phyloP scores from a whole-genome alignment of 2,329 filamentous ascomycete genomes.

The Metarhizium humberi region DNA sequence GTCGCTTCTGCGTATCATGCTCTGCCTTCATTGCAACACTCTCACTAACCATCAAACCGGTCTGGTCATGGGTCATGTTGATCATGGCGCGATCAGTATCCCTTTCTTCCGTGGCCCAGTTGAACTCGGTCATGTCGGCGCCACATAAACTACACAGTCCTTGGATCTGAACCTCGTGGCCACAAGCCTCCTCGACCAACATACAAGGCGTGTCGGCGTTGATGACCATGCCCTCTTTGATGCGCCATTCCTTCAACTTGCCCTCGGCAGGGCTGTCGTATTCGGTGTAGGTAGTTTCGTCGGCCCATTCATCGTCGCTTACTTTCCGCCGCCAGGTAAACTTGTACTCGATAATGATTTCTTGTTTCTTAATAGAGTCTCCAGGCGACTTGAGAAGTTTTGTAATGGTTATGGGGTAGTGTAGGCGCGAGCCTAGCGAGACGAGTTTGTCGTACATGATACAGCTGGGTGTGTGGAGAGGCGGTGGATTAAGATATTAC shows the following conservation, averaged over 20 bases:
- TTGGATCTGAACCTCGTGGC: conserved; percentile 83
- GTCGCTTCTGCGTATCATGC: conserved; percentile 73
- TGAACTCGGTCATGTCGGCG: conserved; percentile 88
- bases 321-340: conserved; percentile 74
- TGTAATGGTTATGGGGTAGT: conserved; percentile 89
- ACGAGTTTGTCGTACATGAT: conserved; percentile 33
- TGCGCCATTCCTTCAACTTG: conserved; percentile 65
- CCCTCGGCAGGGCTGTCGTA: conserved; percentile 84
- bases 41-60: conserved; percentile 73
- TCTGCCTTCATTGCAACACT: conserved; percentile 74
- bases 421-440: conserved; percentile 53
- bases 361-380: conserved; percentile 66
- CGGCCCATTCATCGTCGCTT: conserved; percentile 51
- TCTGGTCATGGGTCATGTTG: conserved; percentile 91
- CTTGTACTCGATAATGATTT: conserved; percentile 76
- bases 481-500: not conserved
- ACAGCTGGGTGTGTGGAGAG: not conserved
- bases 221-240: conserved; percentile 58
- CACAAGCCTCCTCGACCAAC: conserved; percentile 82
- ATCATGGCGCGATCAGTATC: conserved; percentile 84
- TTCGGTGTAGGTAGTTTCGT: conserved; percentile 61
- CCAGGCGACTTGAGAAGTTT: conserved; percentile 69
- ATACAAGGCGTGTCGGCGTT: conserved; percentile 49
- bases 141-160: conserved; percentile 89
- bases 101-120: conserved; percentile 70